A percentile compares a stretch with the other conserved stretches of the same genome.
phyloP scores from a whole-genome alignment of 1,284 basidiomycete species.

The Puccinia novopanici region DNA sequence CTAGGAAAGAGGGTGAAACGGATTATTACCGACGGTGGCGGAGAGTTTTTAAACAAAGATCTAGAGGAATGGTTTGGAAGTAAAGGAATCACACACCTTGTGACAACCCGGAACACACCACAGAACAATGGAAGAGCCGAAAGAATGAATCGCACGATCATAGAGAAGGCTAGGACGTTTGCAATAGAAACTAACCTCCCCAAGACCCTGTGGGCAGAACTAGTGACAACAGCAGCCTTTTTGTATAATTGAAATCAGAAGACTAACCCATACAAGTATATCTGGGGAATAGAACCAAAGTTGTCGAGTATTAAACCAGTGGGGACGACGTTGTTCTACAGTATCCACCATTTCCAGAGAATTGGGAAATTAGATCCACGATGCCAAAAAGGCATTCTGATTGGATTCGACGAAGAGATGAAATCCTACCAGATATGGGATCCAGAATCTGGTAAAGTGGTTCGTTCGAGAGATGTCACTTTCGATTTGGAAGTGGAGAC shows the following conservation, averaged over 20 bases:
- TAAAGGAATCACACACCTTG: conserved; percentile 24
- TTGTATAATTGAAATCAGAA: conserved; percentile 27
- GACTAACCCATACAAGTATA: background rate
- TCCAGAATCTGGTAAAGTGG: conserved; percentile 22
- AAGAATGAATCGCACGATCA: conserved; percentile 27
- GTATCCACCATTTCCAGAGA: conserved; percentile 7
- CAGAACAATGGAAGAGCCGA: conserved; percentile 38
- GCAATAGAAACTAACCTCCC: background rate
- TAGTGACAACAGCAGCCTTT: conserved; percentile 17
- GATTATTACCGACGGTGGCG: no score
- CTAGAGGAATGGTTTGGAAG: conserved; percentile 7
- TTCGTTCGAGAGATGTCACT: conserved; percentile 29
- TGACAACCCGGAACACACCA: conserved; percentile 35
- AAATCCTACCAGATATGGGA: conserved; percentile 17
- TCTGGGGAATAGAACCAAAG: conserved; percentile 15
- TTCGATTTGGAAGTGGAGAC: background rate
- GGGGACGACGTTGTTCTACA: background rate
- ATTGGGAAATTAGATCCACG: conserved; percentile 19
- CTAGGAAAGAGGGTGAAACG: conserved; percentile 12
- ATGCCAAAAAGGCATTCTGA: conserved; percentile 16
- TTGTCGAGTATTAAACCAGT: conserved; percentile 14
- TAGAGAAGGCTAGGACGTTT: conserved; percentile 24
- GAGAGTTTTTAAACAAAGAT: conserved; percentile 28
- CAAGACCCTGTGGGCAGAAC: conserved; percentile 30
- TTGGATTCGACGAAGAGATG: conserved; percentile 23